Conservation (phyloP, 345 rosid genomes). For the Citrus glauca region DNA sequence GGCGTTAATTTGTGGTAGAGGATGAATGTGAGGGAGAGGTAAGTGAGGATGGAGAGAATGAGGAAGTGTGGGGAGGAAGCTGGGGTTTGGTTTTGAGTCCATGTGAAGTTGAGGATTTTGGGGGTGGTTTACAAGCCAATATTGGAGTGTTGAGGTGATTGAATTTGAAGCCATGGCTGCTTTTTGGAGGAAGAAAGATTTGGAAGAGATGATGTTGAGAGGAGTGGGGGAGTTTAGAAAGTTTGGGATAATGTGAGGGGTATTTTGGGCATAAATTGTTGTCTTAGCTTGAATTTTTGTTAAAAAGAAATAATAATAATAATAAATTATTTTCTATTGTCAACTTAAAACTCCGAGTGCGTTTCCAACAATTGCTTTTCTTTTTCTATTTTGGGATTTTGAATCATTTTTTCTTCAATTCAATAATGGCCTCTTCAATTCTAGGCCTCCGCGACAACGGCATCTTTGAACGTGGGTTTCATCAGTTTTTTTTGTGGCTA, state of each 20-base stretch:
- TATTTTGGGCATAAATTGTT: not conserved
- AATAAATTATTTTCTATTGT: too few species aligned
- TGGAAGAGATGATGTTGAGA: not conserved
- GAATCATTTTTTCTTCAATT: too few species aligned
- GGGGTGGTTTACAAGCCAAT: conserved; percentile 65
- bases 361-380: too few species aligned
- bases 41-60: conserved; percentile 35
- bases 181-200: not conserved
- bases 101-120: conserved; percentile 46
- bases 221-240: not conserved
- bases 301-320: too few species aligned
- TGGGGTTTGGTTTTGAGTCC: conserved; percentile 49
- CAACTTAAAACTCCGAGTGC: too few species aligned
- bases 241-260: not conserved
- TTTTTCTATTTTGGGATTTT: too few species aligned
- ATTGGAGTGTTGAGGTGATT: conserved; percentile 27
- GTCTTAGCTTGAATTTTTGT: not conserved
- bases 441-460: too few species aligned
- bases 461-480: too few species aligned
- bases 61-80: conserved; percentile 61
- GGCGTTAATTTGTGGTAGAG: conserved; percentile 19
- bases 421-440: too few species aligned
- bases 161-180: not conserved
- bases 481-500: too few species aligned
- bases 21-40: conserved; percentile 50